Evolutionary conservation across 2,329 filamentous ascomycete species (phyloP), one percentile per base, ranked within the genome.

Genomic region (Dactylella cylindrospora): DNA sequence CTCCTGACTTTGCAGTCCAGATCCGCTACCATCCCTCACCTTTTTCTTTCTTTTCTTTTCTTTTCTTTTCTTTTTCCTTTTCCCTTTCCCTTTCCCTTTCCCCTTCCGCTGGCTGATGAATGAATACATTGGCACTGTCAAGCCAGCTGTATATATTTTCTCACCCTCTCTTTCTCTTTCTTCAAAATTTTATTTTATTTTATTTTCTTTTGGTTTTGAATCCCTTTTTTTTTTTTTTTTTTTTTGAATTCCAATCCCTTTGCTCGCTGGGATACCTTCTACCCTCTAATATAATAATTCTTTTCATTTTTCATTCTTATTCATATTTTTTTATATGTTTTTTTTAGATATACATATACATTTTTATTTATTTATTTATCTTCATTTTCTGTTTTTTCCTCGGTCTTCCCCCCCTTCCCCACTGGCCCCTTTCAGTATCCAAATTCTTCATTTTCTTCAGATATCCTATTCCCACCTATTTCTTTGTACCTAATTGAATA

Each of bases 171-270:
- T 38, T 45, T 50, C 47, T 26, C 28, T 41, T 46, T 41, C 31
- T 22, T 41, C n/a, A n/a, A 32, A 44, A 13, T 32, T 45, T 50
- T 32, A 20, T 53, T 31, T 35, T 43, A 25, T 41, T 31, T 32
- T 53, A 32, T 32, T 26, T 22, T 15, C n/a, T 36, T 61, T 57
- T 29, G 23, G 8, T 47, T 49, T 17, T 62, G 26, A 51, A 43
- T 5, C 6, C 25, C 9, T 45, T 4, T 45, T 3, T 5, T 6
- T 3, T 5, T 26, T 22, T 5, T 23, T 17, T 36, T 33, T 50
- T 31, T 13, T 20, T 31, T 38, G 35, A 33, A 33, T 36, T 50
- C 33, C 36, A 35, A 35, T 36, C 35, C 23, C 33, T 39, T 31
- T n/a, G 22, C 29, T 31, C 13, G 28, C 28, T 13, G 28, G 13